Evolutionary conservation across 2,329 filamentous ascomycete species (phyloP).

Genomic region (Ilyonectria destructans): DNA sequence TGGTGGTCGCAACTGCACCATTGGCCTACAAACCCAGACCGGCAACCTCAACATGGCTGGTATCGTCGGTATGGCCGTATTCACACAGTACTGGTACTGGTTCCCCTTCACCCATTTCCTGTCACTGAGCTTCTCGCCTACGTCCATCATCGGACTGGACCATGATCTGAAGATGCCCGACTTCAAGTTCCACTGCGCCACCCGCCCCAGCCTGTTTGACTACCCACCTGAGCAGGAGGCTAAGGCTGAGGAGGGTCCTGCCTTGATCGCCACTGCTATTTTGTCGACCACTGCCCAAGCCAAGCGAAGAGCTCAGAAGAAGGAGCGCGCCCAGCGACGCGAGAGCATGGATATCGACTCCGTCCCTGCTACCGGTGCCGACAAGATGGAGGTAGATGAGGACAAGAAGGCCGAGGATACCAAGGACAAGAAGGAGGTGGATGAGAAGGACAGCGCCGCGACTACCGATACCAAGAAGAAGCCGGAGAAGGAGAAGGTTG

Average conservation of each 20-base stretch:
- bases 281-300: conserved; percentile 97
- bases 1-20: conserved; percentile 97
- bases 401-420: conserved; percentile 69
- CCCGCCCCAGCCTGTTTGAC: conserved; percentile 95
- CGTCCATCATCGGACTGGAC: conserved; percentile 94
- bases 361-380: conserved; percentile 73
- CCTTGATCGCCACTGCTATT: conserved; percentile 95
- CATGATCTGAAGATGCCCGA: conserved; percentile 93
- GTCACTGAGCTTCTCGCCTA: conserved; percentile 96
- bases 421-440: conserved; percentile 76
- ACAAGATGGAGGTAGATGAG: conserved; percentile 92
- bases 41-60: conserved; percentile 99
- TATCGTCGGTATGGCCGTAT: conserved; percentile 97
- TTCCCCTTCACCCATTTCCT: conserved; percentile 99
- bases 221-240: conserved; percentile 97
- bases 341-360: conserved; percentile 98
- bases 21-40: conserved; percentile 96
- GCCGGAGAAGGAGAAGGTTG: conserved; percentile 94
- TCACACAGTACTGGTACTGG: conserved; percentile 99
- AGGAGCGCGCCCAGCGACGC: conserved; percentile 89
- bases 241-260: conserved; percentile 93
- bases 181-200: conserved; percentile 97
- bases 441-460: conserved; percentile 71
- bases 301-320: conserved; percentile 93
- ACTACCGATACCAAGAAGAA: conserved; percentile 85